These are phyloP conservation scores for Picea engelmannii DNA, from an alignment of 83 land plant species.

Conservation along the genomic window DNA sequence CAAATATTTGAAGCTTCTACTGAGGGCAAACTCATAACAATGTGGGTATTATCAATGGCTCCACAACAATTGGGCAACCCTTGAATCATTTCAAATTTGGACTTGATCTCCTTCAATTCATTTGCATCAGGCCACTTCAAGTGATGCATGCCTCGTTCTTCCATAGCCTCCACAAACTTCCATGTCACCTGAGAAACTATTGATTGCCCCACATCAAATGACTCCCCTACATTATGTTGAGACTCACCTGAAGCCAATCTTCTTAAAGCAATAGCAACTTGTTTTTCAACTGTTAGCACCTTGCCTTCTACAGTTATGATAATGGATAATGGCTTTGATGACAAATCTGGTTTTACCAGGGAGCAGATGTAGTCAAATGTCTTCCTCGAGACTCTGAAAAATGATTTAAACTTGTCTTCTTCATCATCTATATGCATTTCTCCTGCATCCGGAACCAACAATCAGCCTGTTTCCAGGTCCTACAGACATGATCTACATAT, in stretches of 20 bases:
- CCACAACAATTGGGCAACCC: constrained; percentile 89
- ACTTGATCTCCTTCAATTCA: constrained; percentile 55
- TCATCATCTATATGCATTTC: constrained; percentile 30
- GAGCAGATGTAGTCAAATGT: constrained; percentile 77
- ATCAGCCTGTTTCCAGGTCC: neutral
- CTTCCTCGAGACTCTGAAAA: constrained; percentile 59
- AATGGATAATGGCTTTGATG: constrained; percentile 37
- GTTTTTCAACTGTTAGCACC: constrained; percentile 50
- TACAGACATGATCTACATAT: too few species aligned
- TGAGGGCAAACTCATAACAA: constrained; percentile 61
- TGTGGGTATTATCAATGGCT: constrained; percentile 79
- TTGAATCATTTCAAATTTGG: constrained; percentile 51
- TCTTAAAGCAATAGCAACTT: constrained; percentile 76
- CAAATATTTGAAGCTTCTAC: constrained; percentile 65
- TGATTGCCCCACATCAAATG: constrained; percentile 61
- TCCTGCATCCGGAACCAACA: constrained; percentile 22
- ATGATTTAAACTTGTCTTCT: constrained; percentile 37
- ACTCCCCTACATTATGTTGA: constrained; percentile 47
- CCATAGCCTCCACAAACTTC: constrained; percentile 76
- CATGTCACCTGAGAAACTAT: constrained; percentile 73
- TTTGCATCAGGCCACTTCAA: constrained; percentile 65
- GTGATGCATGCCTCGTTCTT: constrained; percentile 62
- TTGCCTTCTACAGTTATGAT: constrained; percentile 40
- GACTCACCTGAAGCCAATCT: constrained; percentile 77
- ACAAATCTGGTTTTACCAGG: constrained; percentile 56